Evolutionary conservation across 768 basidiomycete genomes (phyloP).

Genomic region (Tulasnella sp.): DNA sequence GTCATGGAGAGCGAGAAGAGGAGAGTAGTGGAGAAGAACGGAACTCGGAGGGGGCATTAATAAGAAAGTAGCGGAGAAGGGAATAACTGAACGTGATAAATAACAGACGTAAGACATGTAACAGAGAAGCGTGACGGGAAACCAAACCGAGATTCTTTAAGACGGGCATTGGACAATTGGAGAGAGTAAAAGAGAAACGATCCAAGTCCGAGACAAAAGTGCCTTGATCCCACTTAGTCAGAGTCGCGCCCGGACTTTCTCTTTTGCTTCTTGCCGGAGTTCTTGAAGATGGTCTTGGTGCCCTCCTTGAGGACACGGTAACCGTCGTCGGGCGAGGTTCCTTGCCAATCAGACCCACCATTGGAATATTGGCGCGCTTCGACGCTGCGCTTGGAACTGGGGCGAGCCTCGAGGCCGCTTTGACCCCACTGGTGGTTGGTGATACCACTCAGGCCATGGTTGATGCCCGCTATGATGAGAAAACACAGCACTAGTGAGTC

Average conservation of each 20-base stretch:
- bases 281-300: background rate
- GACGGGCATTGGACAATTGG: background rate
- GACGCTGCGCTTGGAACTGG: too few species aligned
- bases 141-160: too few species aligned
- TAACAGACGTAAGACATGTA: background rate
- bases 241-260: conserved; percentile 1
- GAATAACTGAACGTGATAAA: background rate
- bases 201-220: background rate
- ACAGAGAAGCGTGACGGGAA: background rate
- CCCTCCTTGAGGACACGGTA: background rate
- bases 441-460: conserved; percentile 33
- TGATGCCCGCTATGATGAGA: conserved; percentile 41
- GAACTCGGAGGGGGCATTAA: background rate
- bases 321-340: conserved; percentile 25
- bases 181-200: too few species aligned
- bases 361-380: background rate
- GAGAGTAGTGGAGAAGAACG: background rate
- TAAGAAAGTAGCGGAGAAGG: background rate
- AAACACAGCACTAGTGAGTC: background rate
- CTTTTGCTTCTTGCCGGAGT: background rate
- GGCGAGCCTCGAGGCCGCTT: background rate
- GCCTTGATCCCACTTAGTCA: background rate
- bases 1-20: too few species aligned
- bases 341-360: background rate
- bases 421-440: conserved; percentile 31